Evolutionary conservation across 768 basidiomycete genomes (phyloP).

Genomic region (Rhodotorula kratochvilovae): DNA sequence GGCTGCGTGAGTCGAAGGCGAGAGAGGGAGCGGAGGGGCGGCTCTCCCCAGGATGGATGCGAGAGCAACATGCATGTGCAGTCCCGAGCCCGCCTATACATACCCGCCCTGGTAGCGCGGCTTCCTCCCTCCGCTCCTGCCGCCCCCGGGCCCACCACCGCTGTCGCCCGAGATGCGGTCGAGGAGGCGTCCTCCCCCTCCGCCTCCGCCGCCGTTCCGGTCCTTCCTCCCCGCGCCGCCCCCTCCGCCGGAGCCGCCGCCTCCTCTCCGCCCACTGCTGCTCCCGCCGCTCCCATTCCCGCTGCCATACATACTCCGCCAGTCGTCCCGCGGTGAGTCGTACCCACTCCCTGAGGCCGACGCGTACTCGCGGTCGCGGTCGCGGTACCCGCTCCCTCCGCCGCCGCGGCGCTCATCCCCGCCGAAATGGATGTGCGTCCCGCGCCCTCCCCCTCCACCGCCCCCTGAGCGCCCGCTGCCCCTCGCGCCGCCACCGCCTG

Average conservation of each 20-base stretch:
- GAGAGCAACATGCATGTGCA: not conserved
- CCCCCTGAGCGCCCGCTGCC: not conserved
- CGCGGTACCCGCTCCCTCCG: not conserved
- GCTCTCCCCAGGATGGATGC: not conserved
- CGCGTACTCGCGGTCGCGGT: slow-evolving; percentile 5
- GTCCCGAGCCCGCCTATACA: not conserved
- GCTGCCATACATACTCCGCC: not conserved
- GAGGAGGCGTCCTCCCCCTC: not conserved
- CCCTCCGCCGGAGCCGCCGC: not conserved
- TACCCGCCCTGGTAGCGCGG: slow-evolving; percentile 28
- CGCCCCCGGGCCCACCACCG: not conserved
- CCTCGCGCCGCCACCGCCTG: not conserved
- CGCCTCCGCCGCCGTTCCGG: not conserved
- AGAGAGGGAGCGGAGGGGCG: not conserved
- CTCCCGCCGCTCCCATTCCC: not conserved
- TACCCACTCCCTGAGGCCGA: slow-evolving; percentile 3
- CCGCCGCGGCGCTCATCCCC: not conserved
- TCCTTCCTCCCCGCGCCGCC: not conserved
- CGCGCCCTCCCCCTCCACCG: not conserved
- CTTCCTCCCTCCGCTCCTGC: slow-evolving; percentile 2
- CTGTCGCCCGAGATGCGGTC: slow-evolving; percentile 10
- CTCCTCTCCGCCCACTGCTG: not conserved
- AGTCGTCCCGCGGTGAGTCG: slow-evolving; percentile 7
- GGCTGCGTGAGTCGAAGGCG: too few species aligned
- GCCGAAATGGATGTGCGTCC: slow-evolving; percentile 26